Percentiles rank a stretch among this genome's conserved stretches.
These are phyloP conservation scores for Calocybe gambosa DNA, from an alignment of 1,284 basidiomycete genomes.

Conservation along the genomic window DNA sequence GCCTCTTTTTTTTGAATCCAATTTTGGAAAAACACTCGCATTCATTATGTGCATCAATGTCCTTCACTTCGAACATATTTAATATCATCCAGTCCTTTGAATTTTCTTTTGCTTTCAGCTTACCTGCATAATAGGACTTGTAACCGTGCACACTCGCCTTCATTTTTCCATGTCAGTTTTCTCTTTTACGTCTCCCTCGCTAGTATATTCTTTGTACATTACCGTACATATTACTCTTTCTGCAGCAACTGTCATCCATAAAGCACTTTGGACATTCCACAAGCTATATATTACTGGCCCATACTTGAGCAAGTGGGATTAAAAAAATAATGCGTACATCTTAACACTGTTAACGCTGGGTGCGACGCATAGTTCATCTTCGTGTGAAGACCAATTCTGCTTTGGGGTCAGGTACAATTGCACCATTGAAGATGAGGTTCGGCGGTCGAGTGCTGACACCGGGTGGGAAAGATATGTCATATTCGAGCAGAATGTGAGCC, in stretches of 20 bases:
- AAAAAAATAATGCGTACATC: too few species aligned
- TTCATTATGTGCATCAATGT: background rate
- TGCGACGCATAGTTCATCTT: background rate
- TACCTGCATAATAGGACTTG: conserved; percentile 18
- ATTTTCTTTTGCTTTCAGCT: conserved; percentile 8
- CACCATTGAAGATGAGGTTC: conserved; percentile 27
- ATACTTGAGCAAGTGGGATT: too few species aligned
- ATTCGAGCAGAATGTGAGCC: conserved; percentile 30
- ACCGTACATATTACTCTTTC: conserved; percentile 9
- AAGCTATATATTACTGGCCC: too few species aligned
- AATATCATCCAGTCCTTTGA: conserved; percentile 1
- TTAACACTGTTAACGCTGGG: too few species aligned
- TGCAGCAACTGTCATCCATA: too few species aligned
- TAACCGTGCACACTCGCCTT: conserved; percentile 15
- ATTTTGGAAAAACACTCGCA: background rate
- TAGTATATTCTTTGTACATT: conserved; percentile 15
- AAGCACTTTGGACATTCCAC: too few species aligned
- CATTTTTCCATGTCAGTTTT: conserved; percentile 4
- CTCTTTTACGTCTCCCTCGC: conserved; percentile 7
- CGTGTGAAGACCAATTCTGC: conserved; percentile 24
- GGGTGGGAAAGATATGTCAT: conserved; percentile 25
- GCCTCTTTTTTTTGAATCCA: conserved; percentile 7
- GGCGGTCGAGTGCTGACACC: conserved; percentile 21
- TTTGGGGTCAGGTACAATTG: conserved; percentile 26
- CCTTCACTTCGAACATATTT: background rate